Percentiles rank a stretch among this genome's conserved stretches.
Evolutionary conservation across 306 rosid species (phyloP).

Genomic region (Castanospermum australe): DNA sequence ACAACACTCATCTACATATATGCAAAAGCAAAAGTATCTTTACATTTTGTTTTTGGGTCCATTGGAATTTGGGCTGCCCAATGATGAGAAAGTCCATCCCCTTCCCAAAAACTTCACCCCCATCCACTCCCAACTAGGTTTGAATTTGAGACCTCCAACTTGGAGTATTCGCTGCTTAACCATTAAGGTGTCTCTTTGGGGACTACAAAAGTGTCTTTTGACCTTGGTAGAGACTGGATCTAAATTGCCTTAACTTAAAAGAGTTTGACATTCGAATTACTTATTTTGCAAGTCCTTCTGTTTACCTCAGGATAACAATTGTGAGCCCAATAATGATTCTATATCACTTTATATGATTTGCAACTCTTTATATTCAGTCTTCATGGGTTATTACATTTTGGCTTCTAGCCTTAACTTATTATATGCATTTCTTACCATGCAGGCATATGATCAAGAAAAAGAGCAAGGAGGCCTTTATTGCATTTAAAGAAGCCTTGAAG

Average conservation of each 20-base stretch:
- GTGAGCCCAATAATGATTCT: background rate
- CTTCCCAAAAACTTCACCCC: background rate
- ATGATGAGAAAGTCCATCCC: background rate
- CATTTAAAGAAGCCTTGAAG: slow-evolving; percentile 91
- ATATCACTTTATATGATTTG: background rate
- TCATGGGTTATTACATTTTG: slow-evolving; percentile 13
- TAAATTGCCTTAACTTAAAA: background rate
- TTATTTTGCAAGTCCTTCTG: slow-evolving; percentile 1
- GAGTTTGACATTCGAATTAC: slow-evolving; percentile 13
- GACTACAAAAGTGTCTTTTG: background rate
- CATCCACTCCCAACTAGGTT: background rate
- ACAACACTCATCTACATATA: background rate
- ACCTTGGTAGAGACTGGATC: background rate
- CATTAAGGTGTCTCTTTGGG: background rate
- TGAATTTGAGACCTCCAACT: background rate
- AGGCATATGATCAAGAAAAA: slow-evolving; percentile 91
- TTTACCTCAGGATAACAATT: slow-evolving; percentile 14
- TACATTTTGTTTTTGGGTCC: background rate
- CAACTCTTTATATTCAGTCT: background rate
- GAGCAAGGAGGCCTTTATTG: slow-evolving; percentile 87
- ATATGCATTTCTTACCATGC: slow-evolving; percentile 38
- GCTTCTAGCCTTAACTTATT: slow-evolving; percentile 20
- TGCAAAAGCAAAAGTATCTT: background rate
- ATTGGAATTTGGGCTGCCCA: background rate
- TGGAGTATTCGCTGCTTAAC: slow-evolving; percentile 1